phyloP scores from a whole-genome alignment of 116 monocot genomes.

The Papilionanthe hybrid region DNA sequence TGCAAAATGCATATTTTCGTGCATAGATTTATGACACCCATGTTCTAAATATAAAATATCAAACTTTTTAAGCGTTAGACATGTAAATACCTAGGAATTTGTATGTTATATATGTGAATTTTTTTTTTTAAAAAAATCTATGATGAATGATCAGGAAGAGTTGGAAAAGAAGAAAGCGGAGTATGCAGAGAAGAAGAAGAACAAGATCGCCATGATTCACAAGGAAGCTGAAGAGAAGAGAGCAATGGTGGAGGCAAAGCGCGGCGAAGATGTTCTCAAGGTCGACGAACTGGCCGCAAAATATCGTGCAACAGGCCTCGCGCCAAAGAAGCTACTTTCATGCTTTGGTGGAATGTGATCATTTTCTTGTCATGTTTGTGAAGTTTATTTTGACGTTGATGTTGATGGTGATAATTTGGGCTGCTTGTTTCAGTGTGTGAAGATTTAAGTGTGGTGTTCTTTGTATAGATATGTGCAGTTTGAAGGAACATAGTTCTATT shows the following conservation, averaged over 20 bases:
- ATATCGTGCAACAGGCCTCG: slow-evolving; percentile 36
- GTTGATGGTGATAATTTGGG: background rate
- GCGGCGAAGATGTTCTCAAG: slow-evolving; percentile 47
- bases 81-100: no score
- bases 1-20: no score
- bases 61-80: no score
- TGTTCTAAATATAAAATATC: no score
- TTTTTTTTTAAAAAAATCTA: background rate
- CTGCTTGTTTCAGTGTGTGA: background rate
- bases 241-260: slow-evolving; percentile 44
- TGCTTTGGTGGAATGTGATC: slow-evolving; percentile 16
- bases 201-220: slow-evolving; percentile 48
- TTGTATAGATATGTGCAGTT: background rate
- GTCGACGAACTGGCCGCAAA: slow-evolving; percentile 61
- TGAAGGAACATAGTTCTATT: background rate
- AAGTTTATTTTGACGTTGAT: background rate
- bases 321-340: slow-evolving; percentile 41
- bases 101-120: no score
- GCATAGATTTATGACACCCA: no score
- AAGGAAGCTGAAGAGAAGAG: slow-evolving; percentile 63
- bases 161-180: slow-evolving; percentile 64
- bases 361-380: background rate
- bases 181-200: slow-evolving; percentile 61
- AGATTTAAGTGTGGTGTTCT: background rate
- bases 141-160: slow-evolving; percentile 30